A percentile compares a stretch with the other conserved stretches of the same genome.
Evolutionary conservation across 2,329 filamentous ascomycete genomes (phyloP).

Genomic region (Colletotrichum ledebouriae): DNA sequence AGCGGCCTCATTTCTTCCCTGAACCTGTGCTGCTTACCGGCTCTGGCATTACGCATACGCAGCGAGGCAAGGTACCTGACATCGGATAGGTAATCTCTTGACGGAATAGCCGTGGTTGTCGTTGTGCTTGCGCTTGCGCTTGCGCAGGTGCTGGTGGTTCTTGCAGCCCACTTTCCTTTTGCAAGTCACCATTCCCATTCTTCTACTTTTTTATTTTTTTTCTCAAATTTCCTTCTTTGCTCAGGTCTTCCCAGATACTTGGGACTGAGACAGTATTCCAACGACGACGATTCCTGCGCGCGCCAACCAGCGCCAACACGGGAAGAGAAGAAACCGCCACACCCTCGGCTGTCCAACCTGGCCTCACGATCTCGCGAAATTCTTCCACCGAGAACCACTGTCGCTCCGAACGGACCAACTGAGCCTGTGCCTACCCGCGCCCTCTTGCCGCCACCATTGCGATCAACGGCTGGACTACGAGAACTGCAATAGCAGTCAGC

Average conservation of each 20-base stretch:
- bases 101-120: slow-evolving; percentile 23
- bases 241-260: neutral
- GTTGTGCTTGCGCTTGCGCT: neutral
- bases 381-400: slow-evolving; percentile 10
- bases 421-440: slow-evolving; percentile 19
- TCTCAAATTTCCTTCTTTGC: neutral
- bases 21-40: slow-evolving; percentile 15
- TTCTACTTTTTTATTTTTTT: neutral
- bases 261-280: neutral
- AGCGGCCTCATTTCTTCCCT: neutral
- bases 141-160: neutral
- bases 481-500: neutral
- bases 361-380: slow-evolving; percentile 19
- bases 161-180: slow-evolving; percentile 34
- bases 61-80: slow-evolving; percentile 9
- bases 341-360: slow-evolving; percentile 13
- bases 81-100: neutral
- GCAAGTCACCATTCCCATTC: slow-evolving; percentile 23
- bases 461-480: neutral
- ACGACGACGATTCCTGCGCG: neutral
- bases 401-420: neutral
- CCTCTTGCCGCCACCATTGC: slow-evolving; percentile 8
- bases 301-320: neutral
- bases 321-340: slow-evolving; percentile 10
- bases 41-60: slow-evolving; percentile 21